A percentile compares a stretch with the other conserved stretches of the same genome.
Evolutionary conservation across 2,329 filamentous ascomycete genomes (phyloP).

Genomic region (Fusarium paranaense): DNA sequence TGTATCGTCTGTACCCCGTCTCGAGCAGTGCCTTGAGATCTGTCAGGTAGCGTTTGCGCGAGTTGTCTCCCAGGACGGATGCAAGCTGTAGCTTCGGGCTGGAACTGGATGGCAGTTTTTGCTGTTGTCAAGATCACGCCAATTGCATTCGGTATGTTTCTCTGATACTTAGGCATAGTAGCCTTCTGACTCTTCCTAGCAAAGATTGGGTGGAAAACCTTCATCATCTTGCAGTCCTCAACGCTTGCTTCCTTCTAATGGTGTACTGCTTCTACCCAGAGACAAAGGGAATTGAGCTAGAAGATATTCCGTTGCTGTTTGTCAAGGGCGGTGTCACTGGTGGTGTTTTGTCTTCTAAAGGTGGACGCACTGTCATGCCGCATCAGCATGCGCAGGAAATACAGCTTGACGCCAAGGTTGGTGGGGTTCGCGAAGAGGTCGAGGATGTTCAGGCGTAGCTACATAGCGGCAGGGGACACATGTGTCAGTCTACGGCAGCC

Average conservation of each 20-base stretch:
- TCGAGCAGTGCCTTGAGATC: too few species aligned
- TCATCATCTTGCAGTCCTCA: background rate
- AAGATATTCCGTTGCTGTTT: background rate
- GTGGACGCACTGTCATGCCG: background rate
- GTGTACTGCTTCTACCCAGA: background rate
- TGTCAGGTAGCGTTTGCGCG: too few species aligned
- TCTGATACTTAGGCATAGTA: too few species aligned
- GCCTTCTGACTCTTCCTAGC: too few species aligned
- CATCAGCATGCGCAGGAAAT: background rate
- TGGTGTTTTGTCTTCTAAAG: background rate
- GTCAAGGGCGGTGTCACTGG: background rate
- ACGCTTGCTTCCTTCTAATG: background rate
- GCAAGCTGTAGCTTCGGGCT: background rate
- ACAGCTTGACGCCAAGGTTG: background rate
- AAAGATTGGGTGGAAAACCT: background rate
- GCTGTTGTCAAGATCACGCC: background rate
- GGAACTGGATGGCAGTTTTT: background rate
- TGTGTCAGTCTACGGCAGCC: background rate
- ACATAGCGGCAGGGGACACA: too few species aligned
- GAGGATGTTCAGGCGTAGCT: background rate
- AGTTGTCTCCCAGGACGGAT: too few species aligned
- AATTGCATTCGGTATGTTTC: background rate
- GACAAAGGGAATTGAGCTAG: background rate
- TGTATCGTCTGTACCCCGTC: too few species aligned
- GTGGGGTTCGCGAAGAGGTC: background rate